phyloP scores from a whole-genome alignment of 257 asterid genomes.

The Solanum medicagineum region DNA sequence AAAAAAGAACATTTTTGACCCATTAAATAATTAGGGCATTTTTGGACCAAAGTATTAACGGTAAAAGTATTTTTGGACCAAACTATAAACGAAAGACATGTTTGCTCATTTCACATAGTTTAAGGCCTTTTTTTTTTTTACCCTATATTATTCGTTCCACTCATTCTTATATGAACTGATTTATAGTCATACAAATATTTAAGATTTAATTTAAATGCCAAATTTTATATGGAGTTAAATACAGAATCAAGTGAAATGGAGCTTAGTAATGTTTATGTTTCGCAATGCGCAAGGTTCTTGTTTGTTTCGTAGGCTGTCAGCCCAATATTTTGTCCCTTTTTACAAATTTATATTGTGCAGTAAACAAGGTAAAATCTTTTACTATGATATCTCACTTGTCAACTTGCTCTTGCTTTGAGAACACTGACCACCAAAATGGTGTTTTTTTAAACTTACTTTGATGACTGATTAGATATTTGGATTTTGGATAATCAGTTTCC shows the following conservation, averaged over 20 bases:
- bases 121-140: too few relatives aligned
- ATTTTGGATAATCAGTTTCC: background rate
- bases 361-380: background rate
- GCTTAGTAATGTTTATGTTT: background rate
- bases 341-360: background rate
- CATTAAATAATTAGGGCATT: too few relatives aligned
- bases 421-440: background rate
- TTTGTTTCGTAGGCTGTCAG: constrained; percentile 1
- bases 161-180: too few relatives aligned
- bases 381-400: background rate
- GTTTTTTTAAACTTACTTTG: background rate
- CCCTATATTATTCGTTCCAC: too few relatives aligned
- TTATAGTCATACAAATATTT: too few relatives aligned
- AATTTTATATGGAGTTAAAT: background rate
- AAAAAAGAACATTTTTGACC: too few relatives aligned
- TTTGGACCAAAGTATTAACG: too few relatives aligned
- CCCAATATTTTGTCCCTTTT: background rate
- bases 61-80: too few relatives aligned
- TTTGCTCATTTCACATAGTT: too few relatives aligned
- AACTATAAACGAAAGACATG: too few relatives aligned
- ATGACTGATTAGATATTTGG: background rate
- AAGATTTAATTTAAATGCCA: too few relatives aligned
- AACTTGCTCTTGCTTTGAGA: background rate
- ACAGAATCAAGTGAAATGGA: background rate
- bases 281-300: background rate